A percentile compares a stretch with the other conserved stretches of the same genome.
phyloP scores from a whole-genome alignment of 129 eudicot genomes.

The Chrysanthemum seticuspe region DNA sequence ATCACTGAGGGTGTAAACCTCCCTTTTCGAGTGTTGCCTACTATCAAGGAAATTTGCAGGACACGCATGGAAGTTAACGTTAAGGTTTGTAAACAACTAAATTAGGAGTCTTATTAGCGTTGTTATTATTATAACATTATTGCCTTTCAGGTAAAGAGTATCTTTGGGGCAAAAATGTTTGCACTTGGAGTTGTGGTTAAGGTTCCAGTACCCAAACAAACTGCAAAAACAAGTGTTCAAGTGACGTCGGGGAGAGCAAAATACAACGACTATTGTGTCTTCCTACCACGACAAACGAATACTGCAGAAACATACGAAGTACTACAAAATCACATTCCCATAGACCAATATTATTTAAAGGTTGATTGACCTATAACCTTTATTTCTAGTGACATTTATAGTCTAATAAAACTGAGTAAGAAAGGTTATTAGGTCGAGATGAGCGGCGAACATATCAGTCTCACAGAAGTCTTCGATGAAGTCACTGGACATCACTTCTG shows the following conservation, averaged over 20 bases:
- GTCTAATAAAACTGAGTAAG: conserved; percentile 3
- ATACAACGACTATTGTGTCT: too few species aligned
- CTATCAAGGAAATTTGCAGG: conserved; percentile 95
- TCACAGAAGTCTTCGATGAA: conserved; percentile 93
- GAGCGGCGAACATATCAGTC: conserved; percentile 87
- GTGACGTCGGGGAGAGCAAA: too few species aligned
- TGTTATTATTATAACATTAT: conserved; percentile 2
- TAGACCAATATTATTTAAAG: too few species aligned
- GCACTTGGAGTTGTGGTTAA: conserved; percentile 97
- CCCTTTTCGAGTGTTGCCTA: conserved; percentile 96
- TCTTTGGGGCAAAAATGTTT: conserved; percentile 98
- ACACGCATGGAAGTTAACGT: conserved; percentile 99
- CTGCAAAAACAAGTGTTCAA: too few species aligned
- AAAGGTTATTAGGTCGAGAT: conserved; percentile 96
- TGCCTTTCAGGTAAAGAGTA: conserved; percentile 80
- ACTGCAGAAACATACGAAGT: too few species aligned
- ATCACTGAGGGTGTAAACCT: conserved; percentile 99
- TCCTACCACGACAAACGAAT: too few species aligned
- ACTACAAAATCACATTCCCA: too few species aligned
- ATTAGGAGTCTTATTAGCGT: neutral
- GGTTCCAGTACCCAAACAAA: conserved; percentile 98
- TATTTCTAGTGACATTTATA: neutral
- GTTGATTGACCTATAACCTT: too few species aligned
- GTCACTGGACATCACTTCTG: conserved; percentile 96
- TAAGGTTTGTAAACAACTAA: conserved; percentile 59